Evolutionary conservation across 768 basidiomycete genomes (phyloP), one percentile per base, ranked within the genome.

Genomic region (Suillus bovinus): DNA sequence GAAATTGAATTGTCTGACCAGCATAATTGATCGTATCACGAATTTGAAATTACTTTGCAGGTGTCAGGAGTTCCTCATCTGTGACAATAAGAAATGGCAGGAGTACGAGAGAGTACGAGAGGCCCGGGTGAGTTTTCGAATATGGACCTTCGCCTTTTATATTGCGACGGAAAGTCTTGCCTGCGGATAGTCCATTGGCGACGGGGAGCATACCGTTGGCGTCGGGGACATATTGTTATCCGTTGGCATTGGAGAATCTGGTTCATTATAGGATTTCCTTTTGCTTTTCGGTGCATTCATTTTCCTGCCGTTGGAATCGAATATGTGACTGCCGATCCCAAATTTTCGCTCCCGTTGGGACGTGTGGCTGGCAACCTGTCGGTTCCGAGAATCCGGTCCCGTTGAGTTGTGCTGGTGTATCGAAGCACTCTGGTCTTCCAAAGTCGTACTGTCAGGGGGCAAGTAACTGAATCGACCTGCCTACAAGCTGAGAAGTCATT

Each of bases 51-150:
- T 22, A 49, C 24, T 55, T 60, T 9, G 7, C 67, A 87, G 81
- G 78, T 82, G 5, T 88, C 88, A 8, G 89, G 89, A 20, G 84
- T 91, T n/a, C 90, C 90, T 2, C 83, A 84, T 2, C 80, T 91
- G 80, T 0, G 70, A 77, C 20, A 83, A 89, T 67, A 77, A 78
- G 0, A 80, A 80, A 59, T 89, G 84, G 82, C 73, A 80, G 63
- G 74, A 81, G 57, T 89, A 89, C 70, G 88, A 87, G 69, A 74
- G n/a, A n/a, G n/a, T n/a, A n/a, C n/a, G n/a, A n/a, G n/a, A n/a
- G n/a, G n/a, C n/a, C n/a, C n/a, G n/a, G 75, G 86, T 86, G 61
- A 55, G 77, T 74, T 7, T 13, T 27, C 4, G 31, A 42, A 3
- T 13, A 36, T 31, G 20, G 33, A 11, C 8, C 2, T 47, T 7